Evolutionary conservation across 75 land plant genomes (phyloP).

Genomic region (Adiantum capillusveneris): DNA sequence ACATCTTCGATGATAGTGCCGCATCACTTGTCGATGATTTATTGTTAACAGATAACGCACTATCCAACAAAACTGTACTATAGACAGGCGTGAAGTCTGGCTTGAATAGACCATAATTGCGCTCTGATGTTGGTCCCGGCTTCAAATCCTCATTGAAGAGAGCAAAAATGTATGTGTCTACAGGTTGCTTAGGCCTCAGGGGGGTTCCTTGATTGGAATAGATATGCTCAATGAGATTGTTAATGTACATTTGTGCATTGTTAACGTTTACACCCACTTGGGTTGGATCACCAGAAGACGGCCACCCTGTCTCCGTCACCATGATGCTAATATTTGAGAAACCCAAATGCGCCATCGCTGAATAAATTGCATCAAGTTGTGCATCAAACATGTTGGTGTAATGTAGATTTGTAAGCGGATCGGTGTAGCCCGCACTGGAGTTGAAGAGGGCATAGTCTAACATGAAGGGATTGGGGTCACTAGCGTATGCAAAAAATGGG

Average conservation of each 20-base stretch:
- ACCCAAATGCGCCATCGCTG: conserved; percentile 27
- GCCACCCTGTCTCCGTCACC: conserved; percentile 46
- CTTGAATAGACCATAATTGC: conserved; percentile 68
- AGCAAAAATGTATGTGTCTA: conserved; percentile 64
- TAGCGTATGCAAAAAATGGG: conserved; percentile 30
- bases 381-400: conserved; percentile 51
- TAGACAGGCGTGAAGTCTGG: conserved; percentile 55
- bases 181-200: conserved; percentile 37
- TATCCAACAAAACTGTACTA: conserved; percentile 1
- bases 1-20: conserved; percentile 5
- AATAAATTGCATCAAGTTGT: conserved; percentile 36
- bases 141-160: conserved; percentile 74
- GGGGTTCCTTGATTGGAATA: conserved; percentile 62
- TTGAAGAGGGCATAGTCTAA: conserved; percentile 42
- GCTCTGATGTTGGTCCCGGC: conserved; percentile 66
- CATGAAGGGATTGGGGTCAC: conserved; percentile 1
- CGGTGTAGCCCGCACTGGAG: conserved; percentile 24
- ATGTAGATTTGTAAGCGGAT: conserved; percentile 23
- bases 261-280: conserved; percentile 52
- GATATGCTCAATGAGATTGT: conserved; percentile 61
- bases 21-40: conserved; percentile 3
- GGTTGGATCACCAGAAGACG: conserved; percentile 35
- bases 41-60: not conserved
- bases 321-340: conserved; percentile 9
- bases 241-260: conserved; percentile 64